These are phyloP conservation scores for Phtheirospermum japonicum DNA, from an alignment of 257 asterid species.

Conservation along the genomic window DNA sequence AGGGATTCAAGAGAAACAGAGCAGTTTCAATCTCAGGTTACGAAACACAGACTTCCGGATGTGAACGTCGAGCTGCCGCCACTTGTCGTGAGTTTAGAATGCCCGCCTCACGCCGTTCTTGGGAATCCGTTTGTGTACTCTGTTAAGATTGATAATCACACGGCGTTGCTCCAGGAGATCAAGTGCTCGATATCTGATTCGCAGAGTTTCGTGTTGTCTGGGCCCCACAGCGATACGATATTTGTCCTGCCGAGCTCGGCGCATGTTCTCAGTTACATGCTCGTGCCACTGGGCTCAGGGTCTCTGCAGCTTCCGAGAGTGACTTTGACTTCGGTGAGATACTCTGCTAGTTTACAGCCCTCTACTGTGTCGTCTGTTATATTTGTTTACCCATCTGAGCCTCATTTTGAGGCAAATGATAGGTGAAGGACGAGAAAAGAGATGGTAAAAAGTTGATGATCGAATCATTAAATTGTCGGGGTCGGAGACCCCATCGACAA, in stretches of 20 bases:
- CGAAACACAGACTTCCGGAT: constrained; percentile 69
- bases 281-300: constrained; percentile 82
- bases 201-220: constrained; percentile 71
- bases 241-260: constrained; percentile 68
- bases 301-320: constrained; percentile 81
- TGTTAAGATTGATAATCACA: constrained; percentile 56
- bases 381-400: constrained; percentile 79
- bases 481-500: too few relatives aligned
- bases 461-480: too few relatives aligned
- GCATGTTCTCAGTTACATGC: constrained; percentile 56
- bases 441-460: not conserved
- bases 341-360: constrained; percentile 73
- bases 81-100: constrained; percentile 57
- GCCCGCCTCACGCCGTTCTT: constrained; percentile 81
- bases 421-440: constrained; percentile 12
- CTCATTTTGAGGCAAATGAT: constrained; percentile 42
- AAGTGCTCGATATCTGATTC: constrained; percentile 80
- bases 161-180: constrained; percentile 84
- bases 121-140: constrained; percentile 68
- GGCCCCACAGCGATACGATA: constrained; percentile 77
- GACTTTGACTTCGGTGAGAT: constrained; percentile 58
- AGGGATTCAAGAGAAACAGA: constrained; percentile 44
- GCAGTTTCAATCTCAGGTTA: constrained; percentile 46
- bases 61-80: constrained; percentile 75
- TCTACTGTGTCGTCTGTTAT: constrained; percentile 59